Evolutionary conservation across 257 asterid species (phyloP).

Genomic region (Solanum piurae): DNA sequence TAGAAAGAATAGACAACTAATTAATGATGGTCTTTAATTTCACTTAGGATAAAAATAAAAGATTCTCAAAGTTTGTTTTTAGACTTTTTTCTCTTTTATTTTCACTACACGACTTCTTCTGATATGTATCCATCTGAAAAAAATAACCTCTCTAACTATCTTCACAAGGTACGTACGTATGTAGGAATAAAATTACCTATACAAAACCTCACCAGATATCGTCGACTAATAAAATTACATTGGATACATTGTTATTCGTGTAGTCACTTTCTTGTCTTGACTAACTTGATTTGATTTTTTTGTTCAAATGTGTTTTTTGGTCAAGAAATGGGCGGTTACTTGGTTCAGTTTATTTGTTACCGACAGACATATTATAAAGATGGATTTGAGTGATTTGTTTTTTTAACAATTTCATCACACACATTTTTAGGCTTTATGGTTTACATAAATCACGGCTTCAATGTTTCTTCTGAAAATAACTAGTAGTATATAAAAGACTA

Average conservation of each 20-base stretch:
- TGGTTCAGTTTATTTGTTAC: not conserved
- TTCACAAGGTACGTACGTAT: not conserved
- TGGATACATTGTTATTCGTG: too few species aligned
- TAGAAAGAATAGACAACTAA: not conserved
- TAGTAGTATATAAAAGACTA: not conserved
- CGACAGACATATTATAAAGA: not conserved
- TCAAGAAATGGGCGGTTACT: not conserved
- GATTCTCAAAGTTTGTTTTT: not conserved
- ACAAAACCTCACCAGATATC: rapidly evolving
- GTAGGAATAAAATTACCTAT: rapidly evolving
- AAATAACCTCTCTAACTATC: not conserved
- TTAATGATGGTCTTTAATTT: not conserved
- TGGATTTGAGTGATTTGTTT: not conserved
- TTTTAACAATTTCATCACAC: not conserved
- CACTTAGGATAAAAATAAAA: not conserved
- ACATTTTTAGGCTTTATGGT: not conserved
- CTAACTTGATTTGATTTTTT: not conserved
- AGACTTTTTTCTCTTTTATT: not conserved
- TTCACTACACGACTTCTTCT: too few species aligned
- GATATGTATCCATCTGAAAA: not conserved
- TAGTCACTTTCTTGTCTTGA: not conserved
- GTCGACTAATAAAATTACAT: rapidly evolving
- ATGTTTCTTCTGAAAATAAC: not conserved
- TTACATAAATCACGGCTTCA: not conserved
- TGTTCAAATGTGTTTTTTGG: not conserved